A percentile compares a stretch with the other conserved stretches of the same genome.
These are phyloP conservation scores for Lodderomyces orthopsilosis DNA, from an alignment of 1,139 yeast species.

Conservation along the genomic window DNA sequence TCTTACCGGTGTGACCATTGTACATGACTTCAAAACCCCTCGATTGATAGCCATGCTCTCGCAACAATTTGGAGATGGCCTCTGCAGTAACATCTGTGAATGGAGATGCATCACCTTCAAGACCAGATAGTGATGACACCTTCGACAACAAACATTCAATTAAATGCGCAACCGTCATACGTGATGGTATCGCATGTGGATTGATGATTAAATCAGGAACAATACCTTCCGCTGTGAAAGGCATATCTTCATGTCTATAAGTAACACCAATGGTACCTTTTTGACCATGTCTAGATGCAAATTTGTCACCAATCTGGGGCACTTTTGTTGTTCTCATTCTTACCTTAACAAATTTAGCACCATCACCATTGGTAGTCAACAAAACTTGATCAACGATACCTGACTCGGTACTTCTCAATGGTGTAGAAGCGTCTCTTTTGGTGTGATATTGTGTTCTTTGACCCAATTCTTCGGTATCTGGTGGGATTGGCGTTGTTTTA, in stretches of 20 bases:
- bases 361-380: conserved; percentile 96
- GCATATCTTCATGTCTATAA: conserved; percentile 98
- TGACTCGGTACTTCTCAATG: conserved; percentile 91
- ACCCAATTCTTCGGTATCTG: conserved; percentile 96
- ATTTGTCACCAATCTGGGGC: conserved; percentile 98
- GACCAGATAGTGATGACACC: conserved; percentile 91
- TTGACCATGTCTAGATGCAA: conserved; percentile 99
- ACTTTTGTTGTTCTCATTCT: conserved; percentile 98
- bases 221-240: conserved; percentile 92
- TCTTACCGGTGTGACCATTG: conserved; percentile 98
- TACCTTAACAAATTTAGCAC: conserved; percentile 93
- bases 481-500: conserved; percentile 97
- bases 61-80: conserved; percentile 83
- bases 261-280: conserved; percentile 99
- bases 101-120: conserved; percentile 99
- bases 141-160: conserved; percentile 95
- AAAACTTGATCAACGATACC: conserved; percentile 98
- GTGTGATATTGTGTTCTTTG: conserved; percentile 98
- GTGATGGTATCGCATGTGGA: conserved; percentile 99
- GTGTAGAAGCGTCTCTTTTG: conserved; percentile 97
- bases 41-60: conserved; percentile 96
- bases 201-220: conserved; percentile 96
- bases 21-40: conserved; percentile 99
- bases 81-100: conserved; percentile 98
- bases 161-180: conserved; percentile 99